These are phyloP conservation scores for Gnomoniopsis smithogilvyi DNA, from an alignment of 2,329 filamentous ascomycete species.

Conservation along the genomic window DNA sequence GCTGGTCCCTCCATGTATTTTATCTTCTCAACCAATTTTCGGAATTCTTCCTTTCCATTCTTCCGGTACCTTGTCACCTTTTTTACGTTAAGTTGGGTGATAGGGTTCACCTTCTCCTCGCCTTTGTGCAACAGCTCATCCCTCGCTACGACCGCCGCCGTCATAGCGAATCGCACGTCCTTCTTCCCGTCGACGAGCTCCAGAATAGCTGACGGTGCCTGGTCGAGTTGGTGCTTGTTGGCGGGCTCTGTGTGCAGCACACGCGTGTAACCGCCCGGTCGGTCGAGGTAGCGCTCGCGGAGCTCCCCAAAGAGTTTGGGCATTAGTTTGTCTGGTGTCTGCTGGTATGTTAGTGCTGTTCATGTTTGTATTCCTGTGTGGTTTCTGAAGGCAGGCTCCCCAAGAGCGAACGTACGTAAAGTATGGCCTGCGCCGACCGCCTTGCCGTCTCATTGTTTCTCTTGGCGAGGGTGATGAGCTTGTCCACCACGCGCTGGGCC, in stretches of 20 bases:
- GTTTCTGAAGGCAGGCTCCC: neutral
- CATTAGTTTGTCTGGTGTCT: conserved; percentile 68
- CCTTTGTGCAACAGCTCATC: conserved; percentile 52
- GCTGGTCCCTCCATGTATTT: conserved; percentile 24
- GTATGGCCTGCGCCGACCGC: conserved; percentile 71
- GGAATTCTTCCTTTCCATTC: conserved; percentile 64
- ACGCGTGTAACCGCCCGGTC: conserved; percentile 91
- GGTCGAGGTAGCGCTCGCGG: conserved; percentile 70
- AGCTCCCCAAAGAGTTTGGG: conserved; percentile 88
- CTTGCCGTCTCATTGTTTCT: conserved; percentile 81
- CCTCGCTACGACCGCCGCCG: conserved; percentile 76
- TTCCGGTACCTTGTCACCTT: conserved; percentile 79
- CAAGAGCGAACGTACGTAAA: conserved; percentile 70
- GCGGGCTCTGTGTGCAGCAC: conserved; percentile 88
- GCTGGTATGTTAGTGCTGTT: neutral
- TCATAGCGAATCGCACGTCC: conserved; percentile 94
- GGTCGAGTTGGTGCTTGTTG: conserved; percentile 77
- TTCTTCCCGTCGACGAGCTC: conserved; percentile 92
- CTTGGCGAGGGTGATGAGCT: conserved; percentile 91
- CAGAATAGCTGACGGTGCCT: conserved; percentile 85
- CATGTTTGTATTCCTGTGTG: neutral
- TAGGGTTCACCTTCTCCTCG: conserved; percentile 50
- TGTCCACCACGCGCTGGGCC: conserved; percentile 88
- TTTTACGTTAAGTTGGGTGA: conserved; percentile 73
- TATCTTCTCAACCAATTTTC: conserved; percentile 55